A percentile compares a stretch with the other conserved stretches of the same genome.
Evolutionary conservation across 495 filamentous ascomycete genomes (phyloP).

Genomic region (Aspergillus affinis): DNA sequence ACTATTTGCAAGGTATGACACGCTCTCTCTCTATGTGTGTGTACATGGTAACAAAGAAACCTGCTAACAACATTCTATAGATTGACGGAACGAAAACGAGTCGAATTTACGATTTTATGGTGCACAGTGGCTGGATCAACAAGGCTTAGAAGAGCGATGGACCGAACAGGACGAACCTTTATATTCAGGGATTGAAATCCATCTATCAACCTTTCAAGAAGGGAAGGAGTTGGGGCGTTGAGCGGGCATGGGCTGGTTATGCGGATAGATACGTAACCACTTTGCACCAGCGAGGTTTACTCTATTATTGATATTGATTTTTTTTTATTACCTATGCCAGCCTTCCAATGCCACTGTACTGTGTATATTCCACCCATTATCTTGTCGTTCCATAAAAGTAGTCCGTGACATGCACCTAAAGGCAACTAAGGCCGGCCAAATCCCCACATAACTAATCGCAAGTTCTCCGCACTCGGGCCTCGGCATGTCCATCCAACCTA

Average conservation of each 20-base stretch:
- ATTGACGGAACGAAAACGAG: slow-evolving; percentile 65
- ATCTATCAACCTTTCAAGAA: not conserved
- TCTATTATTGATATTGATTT: not conserved
- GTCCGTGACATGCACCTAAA: too few species aligned
- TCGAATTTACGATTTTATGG: slow-evolving; percentile 91
- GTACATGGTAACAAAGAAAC: not conserved
- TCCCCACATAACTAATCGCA: not conserved
- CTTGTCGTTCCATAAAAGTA: too few species aligned
- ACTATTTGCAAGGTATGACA: slow-evolving; percentile 59
- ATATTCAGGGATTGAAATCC: not conserved
- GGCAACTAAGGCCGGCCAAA: not conserved
- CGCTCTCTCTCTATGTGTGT: not conserved
- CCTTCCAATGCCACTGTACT: too few species aligned
- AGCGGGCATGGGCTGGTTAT: not conserved
- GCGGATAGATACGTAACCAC: not conserved
- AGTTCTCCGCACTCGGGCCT: slow-evolving; percentile 28
- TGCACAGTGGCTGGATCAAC: slow-evolving; percentile 86
- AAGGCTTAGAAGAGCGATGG: slow-evolving; percentile 49
- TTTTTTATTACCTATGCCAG: too few species aligned
- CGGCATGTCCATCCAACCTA: slow-evolving; percentile 19
- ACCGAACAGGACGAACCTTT: not conserved
- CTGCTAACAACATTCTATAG: slow-evolving; percentile 30
- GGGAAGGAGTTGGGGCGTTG: slow-evolving; percentile 10
- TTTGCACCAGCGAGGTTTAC: slow-evolving; percentile 3
- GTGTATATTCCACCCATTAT: slow-evolving; percentile 13